phyloP scores from a whole-genome alignment of 225 moss, liverwort and hornwort genomes.

The Antitrichia curtipendula region DNA sequence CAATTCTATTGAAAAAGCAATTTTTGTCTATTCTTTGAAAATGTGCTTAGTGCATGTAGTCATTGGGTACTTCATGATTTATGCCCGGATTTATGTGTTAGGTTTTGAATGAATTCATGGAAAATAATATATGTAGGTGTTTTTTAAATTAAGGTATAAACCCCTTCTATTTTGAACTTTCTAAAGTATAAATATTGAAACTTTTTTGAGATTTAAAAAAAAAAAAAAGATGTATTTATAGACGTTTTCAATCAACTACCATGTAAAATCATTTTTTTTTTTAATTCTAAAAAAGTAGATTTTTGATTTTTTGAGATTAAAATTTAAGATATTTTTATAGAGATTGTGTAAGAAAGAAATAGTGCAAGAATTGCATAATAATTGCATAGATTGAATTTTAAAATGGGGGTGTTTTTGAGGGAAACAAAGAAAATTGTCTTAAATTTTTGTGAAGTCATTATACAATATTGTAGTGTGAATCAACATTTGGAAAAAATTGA shows the following conservation, averaged over 20 bases:
- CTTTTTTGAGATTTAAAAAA: no score
- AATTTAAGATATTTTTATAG: neutral
- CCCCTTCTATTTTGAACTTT: neutral
- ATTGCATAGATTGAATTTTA: neutral
- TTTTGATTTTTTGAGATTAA: neutral
- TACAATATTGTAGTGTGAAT: neutral
- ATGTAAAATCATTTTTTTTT: no score
- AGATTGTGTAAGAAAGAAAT: neutral
- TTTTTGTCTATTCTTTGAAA: neutral
- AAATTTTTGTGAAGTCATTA: neutral
- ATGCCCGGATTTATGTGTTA: no score
- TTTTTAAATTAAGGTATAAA: fast-evolving
- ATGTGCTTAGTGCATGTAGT: neutral
- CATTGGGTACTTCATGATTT: neutral
- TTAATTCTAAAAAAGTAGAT: neutral
- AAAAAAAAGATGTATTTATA: neutral
- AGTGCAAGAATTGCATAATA: neutral
- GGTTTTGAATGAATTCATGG: neutral
- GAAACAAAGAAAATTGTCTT: neutral
- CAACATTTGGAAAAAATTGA: neutral
- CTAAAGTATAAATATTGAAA: neutral
- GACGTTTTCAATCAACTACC: neutral
- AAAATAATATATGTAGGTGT: neutral
- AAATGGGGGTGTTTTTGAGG: fast-evolving
- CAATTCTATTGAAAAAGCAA: neutral